A percentile compares a stretch with the other conserved stretches of the same genome.
phyloP scores from a whole-genome alignment of 1,139 yeast genomes.

The Blastobotrys ciferrii region DNA sequence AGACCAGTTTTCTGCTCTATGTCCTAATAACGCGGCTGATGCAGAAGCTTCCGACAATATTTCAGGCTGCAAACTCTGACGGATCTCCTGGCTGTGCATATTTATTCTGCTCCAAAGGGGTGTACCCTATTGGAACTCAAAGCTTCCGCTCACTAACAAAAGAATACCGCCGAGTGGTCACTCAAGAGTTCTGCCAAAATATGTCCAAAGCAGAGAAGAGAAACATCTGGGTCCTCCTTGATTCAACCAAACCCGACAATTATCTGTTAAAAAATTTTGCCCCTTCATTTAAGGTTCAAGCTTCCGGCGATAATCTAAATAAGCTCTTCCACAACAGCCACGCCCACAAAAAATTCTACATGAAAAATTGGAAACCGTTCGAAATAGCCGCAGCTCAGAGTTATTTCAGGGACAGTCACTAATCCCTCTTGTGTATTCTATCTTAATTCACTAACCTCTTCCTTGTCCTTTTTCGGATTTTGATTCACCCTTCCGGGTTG shows the following conservation, averaged over 20 bases:
- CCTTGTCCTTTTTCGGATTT: not conserved
- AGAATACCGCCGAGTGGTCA: not conserved
- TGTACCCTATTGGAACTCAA: slow-evolving; percentile 2
- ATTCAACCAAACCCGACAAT: slow-evolving; percentile 1
- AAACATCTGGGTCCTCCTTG: slow-evolving; percentile 5
- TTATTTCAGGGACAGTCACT: not conserved
- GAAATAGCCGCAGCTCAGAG: slow-evolving; percentile 6
- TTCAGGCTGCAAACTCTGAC: not conserved
- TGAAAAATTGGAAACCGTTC: not conserved
- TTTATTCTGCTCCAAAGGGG: not conserved
- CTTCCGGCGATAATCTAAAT: not conserved
- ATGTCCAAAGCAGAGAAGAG: not conserved
- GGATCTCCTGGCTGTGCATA: slow-evolving; percentile 2
- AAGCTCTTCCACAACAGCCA: not conserved
- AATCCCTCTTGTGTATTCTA: not conserved
- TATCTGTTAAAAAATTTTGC: not conserved
- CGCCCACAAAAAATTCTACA: not conserved
- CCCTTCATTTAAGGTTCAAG: not conserved
- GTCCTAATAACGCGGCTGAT: not conserved
- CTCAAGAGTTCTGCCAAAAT: not conserved
- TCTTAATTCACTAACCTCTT: not conserved
- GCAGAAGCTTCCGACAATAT: not conserved
- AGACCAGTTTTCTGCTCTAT: slow-evolving; percentile 1
- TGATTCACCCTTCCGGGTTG: not conserved
- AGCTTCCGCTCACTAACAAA: not conserved